Evolutionary conservation across 495 filamentous ascomycete species (phyloP).

Genomic region (Neurospora cerealis): DNA sequence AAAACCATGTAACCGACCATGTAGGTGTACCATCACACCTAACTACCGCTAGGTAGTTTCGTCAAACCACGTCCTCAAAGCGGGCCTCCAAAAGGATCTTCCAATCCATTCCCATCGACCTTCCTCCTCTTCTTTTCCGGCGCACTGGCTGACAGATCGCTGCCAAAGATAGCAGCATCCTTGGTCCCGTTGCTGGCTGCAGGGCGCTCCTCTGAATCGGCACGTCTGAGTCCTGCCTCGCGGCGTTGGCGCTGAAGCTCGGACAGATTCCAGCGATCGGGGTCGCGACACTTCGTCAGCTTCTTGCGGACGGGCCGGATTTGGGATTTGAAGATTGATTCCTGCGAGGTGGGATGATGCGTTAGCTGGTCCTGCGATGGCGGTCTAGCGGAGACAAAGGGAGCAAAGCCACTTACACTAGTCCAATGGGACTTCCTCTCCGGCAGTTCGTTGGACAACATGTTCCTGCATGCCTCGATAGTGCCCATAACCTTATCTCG

Average conservation of each 20-base stretch:
- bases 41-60: neutral
- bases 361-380: neutral
- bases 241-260: constrained; percentile 42
- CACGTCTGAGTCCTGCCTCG: constrained; percentile 32
- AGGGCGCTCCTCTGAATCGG: constrained; percentile 22
- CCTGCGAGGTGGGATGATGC: constrained; percentile 10
- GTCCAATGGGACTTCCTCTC: constrained; percentile 32
- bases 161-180: constrained; percentile 36
- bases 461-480: constrained; percentile 39
- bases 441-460: constrained; percentile 40
- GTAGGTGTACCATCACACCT: neutral
- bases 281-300: constrained; percentile 69
- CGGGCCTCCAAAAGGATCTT: constrained; percentile 48
- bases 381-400: neutral
- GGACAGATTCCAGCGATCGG: constrained; percentile 52
- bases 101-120: constrained; percentile 41
- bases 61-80: neutral
- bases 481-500: constrained; percentile 37
- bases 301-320: constrained; percentile 57
- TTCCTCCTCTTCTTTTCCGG: constrained; percentile 49
- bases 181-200: constrained; percentile 21
- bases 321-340: constrained; percentile 25
- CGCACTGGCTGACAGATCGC: constrained; percentile 11
- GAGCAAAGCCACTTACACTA: constrained; percentile 20
- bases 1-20: neutral